Conservation (phyloP, 2,329 filamentous ascomycete genomes). For the Trichophyton schoenleinii region DNA sequence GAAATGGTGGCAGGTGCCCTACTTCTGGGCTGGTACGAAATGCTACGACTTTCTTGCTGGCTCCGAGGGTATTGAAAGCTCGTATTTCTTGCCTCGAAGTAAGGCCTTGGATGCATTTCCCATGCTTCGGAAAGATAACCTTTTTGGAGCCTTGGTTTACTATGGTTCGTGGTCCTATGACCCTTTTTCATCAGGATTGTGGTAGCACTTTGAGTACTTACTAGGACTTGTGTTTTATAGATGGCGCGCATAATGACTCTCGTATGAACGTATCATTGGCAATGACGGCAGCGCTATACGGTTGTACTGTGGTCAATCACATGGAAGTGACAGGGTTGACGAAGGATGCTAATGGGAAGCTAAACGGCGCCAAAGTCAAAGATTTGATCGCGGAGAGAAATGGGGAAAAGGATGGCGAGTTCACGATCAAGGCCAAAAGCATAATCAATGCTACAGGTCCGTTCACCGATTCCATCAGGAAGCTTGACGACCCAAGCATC, state of each 20-base stretch:
- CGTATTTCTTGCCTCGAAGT: conserved; percentile 75
- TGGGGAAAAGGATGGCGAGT: conserved; percentile 49
- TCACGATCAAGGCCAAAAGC: conserved; percentile 63
- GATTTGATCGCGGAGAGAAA: conserved; percentile 57
- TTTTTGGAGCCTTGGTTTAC: conserved; percentile 75
- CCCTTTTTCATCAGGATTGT: background rate
- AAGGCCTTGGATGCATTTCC: conserved; percentile 80
- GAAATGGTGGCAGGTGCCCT: conserved; percentile 72
- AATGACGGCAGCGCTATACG: conserved; percentile 80
- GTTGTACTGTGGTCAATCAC: conserved; percentile 71
- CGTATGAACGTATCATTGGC: conserved; percentile 83
- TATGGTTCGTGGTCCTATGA: conserved; percentile 43
- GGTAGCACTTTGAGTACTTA: conserved; percentile 10
- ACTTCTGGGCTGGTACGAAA: conserved; percentile 61
- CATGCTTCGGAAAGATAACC: conserved; percentile 68
- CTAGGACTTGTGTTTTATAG: conserved; percentile 28
- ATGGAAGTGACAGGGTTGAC: conserved; percentile 64
- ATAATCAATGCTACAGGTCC: conserved; percentile 83
- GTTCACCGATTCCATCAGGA: conserved; percentile 73
- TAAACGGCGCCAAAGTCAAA: conserved; percentile 61
- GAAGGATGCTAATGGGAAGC: conserved; percentile 59
- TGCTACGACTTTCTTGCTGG: conserved; percentile 76
- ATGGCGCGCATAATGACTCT: conserved; percentile 84
- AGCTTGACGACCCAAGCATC: conserved; percentile 62
- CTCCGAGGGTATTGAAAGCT: conserved; percentile 70